Base-by-base conservation (phyloP, 805 yeast genomes). In the Kluyveromyces siamensis region DNA sequence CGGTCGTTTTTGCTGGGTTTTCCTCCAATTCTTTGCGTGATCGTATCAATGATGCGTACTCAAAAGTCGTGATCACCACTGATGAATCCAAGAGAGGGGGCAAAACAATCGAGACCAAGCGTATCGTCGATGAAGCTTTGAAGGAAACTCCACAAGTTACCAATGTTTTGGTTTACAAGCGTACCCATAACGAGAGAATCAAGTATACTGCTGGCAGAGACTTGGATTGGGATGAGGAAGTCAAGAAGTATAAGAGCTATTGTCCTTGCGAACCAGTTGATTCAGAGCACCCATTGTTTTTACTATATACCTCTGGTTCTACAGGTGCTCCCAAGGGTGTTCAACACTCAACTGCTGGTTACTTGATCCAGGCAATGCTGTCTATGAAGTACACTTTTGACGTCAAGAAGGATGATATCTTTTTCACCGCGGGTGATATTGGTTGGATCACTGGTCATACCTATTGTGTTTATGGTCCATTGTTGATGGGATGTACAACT, bases 401-500 rank as follows among this genome's bases (percentile, higher is more conserved):
- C 66, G 73, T 84, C 39, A 89, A 85, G 59, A 75, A 77, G 40
- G 81, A 83, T 50, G 95, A 86, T 63, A 72, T 80, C 13, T 73
- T 86, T 49, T 86, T 86, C 74, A 85, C 93, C 16, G 93, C 95
- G 30, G 95, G 93, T 63, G 95, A 86, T 69, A 84, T 86, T 47
- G 95, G 95, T 60, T 86, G 95, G 95, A 84, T 86, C 60, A 86
- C 95, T 7, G 95, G 95, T 50, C 95, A 86, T 69, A 76, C 93
- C 10, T 86, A 86, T 60, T 89, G 81, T 17, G 78, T 85, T 44
- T 86, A 86, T 64, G 95, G 95, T 49, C 95, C 95, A 37, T 72
- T 86, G 62, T 66, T 77, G 30, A 73, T 77, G 57, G 95, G 95
- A 64, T 81, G 84, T 49, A 81, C 95, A 33, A 80, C 93, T 18